Percentiles rank a stretch among this genome's conserved stretches.
These are phyloP conservation scores for Naganishia albida DNA, from an alignment of 1,284 basidiomycete species.

Conservation along the genomic window DNA sequence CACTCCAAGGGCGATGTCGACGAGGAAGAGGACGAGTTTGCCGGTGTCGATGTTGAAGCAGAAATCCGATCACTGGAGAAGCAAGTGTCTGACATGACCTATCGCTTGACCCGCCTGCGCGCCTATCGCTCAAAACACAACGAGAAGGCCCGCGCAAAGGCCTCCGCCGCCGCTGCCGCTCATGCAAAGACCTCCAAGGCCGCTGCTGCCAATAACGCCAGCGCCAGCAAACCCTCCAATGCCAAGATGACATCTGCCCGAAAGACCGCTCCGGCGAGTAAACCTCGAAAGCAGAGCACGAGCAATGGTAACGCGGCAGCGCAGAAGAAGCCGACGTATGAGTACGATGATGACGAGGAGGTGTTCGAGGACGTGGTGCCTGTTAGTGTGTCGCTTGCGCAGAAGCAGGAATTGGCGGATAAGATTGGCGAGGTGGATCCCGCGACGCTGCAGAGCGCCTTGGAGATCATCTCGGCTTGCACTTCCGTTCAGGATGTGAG, in stretches of 20 bases:
- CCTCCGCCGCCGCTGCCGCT: neutral
- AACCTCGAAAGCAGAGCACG: conserved; percentile 33
- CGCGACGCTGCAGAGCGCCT: conserved; percentile 75
- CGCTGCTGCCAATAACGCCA: conserved; percentile 41
- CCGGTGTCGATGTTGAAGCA: conserved; percentile 19
- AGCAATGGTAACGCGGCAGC: conserved; percentile 37
- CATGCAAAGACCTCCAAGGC: conserved; percentile 58
- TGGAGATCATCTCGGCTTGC: conserved; percentile 87
- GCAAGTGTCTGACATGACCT: conserved; percentile 38
- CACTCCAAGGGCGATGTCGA: conserved; percentile 39
- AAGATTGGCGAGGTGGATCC: conserved; percentile 80
- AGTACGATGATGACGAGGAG: conserved; percentile 54
- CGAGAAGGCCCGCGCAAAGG: conserved; percentile 24
- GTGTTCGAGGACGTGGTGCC: conserved; percentile 37
- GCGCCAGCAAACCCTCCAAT: conserved; percentile 24
- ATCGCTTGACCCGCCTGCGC: conserved; percentile 10
- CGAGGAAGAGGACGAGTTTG: conserved; percentile 56
- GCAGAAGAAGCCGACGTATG: conserved; percentile 48
- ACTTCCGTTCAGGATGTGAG: conserved; percentile 84
- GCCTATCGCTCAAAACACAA: conserved; percentile 15
- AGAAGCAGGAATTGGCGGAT: conserved; percentile 94
- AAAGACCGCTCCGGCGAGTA: conserved; percentile 17
- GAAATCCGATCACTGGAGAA: conserved; percentile 27
- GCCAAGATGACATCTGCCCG: neutral
- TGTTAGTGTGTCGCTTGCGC: conserved; percentile 70